Evolutionary conservation across 345 rosid genomes (phyloP).

Genomic region (Excoecaria agallocha): DNA sequence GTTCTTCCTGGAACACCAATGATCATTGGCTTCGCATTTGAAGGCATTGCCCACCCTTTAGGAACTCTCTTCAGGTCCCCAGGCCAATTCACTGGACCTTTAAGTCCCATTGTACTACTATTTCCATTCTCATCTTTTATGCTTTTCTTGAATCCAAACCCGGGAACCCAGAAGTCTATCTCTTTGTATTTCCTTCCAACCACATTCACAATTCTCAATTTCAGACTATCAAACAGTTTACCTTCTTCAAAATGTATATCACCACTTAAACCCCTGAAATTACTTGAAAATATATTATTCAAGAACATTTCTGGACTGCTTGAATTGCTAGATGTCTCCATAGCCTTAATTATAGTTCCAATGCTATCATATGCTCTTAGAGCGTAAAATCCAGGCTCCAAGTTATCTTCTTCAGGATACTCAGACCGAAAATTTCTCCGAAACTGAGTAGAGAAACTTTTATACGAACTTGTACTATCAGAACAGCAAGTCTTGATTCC

Average conservation of each 20-base stretch:
- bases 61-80: slow-evolving; percentile 25
- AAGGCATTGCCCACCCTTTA: slow-evolving; percentile 43
- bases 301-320: slow-evolving; percentile 13
- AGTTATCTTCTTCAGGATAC: slow-evolving; percentile 29
- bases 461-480: slow-evolving; percentile 11
- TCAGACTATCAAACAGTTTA: slow-evolving; percentile 3
- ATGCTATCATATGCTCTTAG: slow-evolving; percentile 46
- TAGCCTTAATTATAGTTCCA: slow-evolving; percentile 13
- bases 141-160: slow-evolving; percentile 29
- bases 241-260: slow-evolving; percentile 31
- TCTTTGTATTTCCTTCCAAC: slow-evolving; percentile 41
- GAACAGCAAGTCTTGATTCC: slow-evolving; percentile 39
- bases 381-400: slow-evolving; percentile 36
- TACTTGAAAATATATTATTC: slow-evolving; percentile 18
- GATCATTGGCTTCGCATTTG: slow-evolving; percentile 24
- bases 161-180: slow-evolving; percentile 41
- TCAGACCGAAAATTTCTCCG: slow-evolving; percentile 11
- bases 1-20: slow-evolving; percentile 48
- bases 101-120: not conserved
- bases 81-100: slow-evolving; percentile 40
- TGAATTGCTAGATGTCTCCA: slow-evolving; percentile 6
- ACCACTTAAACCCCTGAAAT: slow-evolving; percentile 47
- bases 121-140: not conserved
- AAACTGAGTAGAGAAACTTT: slow-evolving; percentile 28
- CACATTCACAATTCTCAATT: slow-evolving; percentile 35